phyloP scores from a whole-genome alignment of 2,329 filamentous ascomycete species.

The Cercospora nicotianae region DNA sequence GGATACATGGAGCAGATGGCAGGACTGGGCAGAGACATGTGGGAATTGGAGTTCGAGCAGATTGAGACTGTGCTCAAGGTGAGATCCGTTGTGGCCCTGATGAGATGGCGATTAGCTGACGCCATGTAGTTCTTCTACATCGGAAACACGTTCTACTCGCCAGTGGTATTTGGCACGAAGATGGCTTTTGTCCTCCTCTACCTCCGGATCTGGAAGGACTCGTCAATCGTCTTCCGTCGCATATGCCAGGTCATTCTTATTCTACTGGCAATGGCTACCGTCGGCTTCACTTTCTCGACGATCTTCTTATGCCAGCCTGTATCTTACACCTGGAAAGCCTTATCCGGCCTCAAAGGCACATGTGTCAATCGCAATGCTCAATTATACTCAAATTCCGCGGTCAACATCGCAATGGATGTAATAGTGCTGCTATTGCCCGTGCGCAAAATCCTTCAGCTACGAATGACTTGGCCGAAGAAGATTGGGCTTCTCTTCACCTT shows the following conservation, averaged over 20 bases:
- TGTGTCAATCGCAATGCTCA: constrained; percentile 20
- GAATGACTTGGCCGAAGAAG: constrained; percentile 22
- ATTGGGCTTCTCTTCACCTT: constrained; percentile 21
- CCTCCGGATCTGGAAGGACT: constrained; percentile 25
- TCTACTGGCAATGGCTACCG: constrained; percentile 13
- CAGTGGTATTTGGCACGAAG: constrained; percentile 23
- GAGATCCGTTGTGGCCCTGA: background rate
- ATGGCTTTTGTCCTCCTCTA: constrained; percentile 24
- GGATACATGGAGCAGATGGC: constrained; percentile 8
- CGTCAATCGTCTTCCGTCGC: constrained; percentile 19
- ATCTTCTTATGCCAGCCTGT: constrained; percentile 25
- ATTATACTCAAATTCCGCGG: constrained; percentile 19
- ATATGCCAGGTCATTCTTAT: constrained; percentile 21
- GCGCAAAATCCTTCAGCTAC: constrained; percentile 20
- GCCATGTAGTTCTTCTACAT: constrained; percentile 21
- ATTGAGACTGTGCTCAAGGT: constrained; percentile 10
- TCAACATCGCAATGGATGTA: constrained; percentile 22
- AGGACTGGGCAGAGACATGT: constrained; percentile 12
- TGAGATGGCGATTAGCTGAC: background rate
- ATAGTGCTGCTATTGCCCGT: constrained; percentile 25
- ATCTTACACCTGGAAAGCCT: constrained; percentile 17
- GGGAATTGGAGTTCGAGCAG: constrained; percentile 4
- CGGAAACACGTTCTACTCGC: constrained; percentile 23
- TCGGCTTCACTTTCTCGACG: constrained; percentile 23
- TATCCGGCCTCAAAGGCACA: constrained; percentile 16